Evolutionary conservation across 805 yeast species (phyloP).

Genomic region (Cyberlindnera misumaiensis): DNA sequence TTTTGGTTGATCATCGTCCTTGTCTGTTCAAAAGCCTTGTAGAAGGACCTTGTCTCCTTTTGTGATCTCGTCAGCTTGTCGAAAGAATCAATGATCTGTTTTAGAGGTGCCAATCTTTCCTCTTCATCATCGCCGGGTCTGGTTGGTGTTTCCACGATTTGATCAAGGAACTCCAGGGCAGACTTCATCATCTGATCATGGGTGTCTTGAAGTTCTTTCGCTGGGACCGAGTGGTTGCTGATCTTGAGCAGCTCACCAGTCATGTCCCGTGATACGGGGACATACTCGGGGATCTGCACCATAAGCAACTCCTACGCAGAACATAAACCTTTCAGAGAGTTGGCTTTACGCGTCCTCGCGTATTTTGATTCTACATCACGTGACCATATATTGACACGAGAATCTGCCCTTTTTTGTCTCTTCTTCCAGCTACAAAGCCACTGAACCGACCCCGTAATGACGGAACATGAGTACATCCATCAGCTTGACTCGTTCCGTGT

Average conservation of each 20-base stretch:
- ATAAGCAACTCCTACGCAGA: too few species aligned
- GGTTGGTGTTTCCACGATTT: conserved; percentile 7
- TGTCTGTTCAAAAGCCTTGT: conserved; percentile 10
- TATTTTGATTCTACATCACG: too few species aligned
- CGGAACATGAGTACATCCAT: conserved; percentile 1
- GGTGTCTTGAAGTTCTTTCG: conserved; percentile 5
- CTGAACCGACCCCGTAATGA: too few species aligned
- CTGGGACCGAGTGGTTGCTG: conserved; percentile 3
- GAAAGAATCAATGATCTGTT: conserved; percentile 10
- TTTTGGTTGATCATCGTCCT: conserved; percentile 4
- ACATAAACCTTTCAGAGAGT: too few species aligned
- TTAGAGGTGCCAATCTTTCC: conserved; percentile 8
- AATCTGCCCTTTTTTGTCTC: too few species aligned
- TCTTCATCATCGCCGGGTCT: conserved; percentile 3
- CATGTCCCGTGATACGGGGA: conserved; percentile 5
- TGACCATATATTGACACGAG: too few species aligned
- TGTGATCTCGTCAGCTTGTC: conserved; percentile 14
- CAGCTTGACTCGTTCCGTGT: conserved; percentile 17
- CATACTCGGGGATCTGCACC: conserved; percentile 9
- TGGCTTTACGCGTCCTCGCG: too few species aligned
- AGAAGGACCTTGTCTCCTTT: conserved; percentile 9
- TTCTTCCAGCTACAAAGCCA: too few species aligned
- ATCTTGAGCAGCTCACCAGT: conserved; percentile 4
- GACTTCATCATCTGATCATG: conserved; percentile 9
- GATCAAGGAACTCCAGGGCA: conserved; percentile 11